These are phyloP conservation scores for Conticribra weissflogii DNA, from an alignment of 108 stramenopile species.

Conservation along the genomic window DNA sequence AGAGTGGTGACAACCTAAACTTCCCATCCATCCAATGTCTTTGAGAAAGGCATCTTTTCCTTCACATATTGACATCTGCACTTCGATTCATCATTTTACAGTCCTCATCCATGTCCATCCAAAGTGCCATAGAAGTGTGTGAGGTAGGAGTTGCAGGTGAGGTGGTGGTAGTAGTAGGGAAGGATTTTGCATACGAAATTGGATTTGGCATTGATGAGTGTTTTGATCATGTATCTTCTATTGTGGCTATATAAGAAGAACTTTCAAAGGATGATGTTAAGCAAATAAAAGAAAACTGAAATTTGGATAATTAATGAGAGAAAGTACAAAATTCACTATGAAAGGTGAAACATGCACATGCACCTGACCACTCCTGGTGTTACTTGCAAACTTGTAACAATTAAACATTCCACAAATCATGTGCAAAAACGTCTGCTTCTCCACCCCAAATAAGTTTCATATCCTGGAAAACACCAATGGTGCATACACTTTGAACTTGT, in stretches of 20 bases:
- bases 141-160: slow-evolving; percentile 69
- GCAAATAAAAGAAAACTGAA: too few relatives aligned
- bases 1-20: too few relatives aligned
- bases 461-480: slow-evolving; percentile 69
- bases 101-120: too few relatives aligned
- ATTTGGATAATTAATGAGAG: neutral
- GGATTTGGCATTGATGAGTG: slow-evolving; percentile 76
- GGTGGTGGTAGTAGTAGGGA: slow-evolving; percentile 83
- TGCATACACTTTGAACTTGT: slow-evolving; percentile 92
- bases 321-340: neutral
- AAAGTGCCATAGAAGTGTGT: slow-evolving; percentile 87
- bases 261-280: slow-evolving; percentile 15
- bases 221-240: slow-evolving; percentile 88
- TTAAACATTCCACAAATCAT: slow-evolving; percentile 86
- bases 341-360: neutral
- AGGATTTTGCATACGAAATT: slow-evolving; percentile 86
- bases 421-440: slow-evolving; percentile 76
- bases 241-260: slow-evolving; percentile 95
- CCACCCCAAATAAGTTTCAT: slow-evolving; percentile 64
- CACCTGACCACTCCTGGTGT: slow-evolving; percentile 80
- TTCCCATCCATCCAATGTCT: too few relatives aligned
- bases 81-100: too few relatives aligned
- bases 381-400: slow-evolving; percentile 90
- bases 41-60: too few relatives aligned
- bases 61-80: too few relatives aligned